Conservation (phyloP, 345 rosid species). For the Alliaria petiolata region DNA sequence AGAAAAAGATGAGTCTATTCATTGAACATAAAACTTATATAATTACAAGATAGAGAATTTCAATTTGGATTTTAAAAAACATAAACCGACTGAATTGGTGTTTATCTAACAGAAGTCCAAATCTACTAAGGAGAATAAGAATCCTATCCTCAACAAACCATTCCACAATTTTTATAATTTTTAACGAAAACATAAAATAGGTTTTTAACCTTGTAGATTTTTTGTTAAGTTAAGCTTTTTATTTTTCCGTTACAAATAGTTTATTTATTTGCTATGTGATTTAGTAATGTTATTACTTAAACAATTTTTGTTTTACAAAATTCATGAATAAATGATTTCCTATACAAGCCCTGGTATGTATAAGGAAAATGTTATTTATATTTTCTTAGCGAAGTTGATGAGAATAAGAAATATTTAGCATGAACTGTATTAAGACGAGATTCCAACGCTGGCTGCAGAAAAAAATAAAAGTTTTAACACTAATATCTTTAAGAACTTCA, state of each 20-base stretch:
- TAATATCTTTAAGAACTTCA: not conserved
- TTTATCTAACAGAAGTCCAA: not conserved
- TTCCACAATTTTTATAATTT: not conserved
- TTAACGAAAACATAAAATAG: no score
- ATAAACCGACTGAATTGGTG: not conserved
- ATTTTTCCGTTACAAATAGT: not conserved
- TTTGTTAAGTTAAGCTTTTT: not conserved
- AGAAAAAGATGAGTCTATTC: no score
- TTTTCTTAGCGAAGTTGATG: not conserved
- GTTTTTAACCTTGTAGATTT: not conserved
- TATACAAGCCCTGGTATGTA: not conserved
- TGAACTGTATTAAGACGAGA: not conserved
- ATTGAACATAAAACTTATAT: no score
- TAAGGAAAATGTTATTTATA: not conserved
- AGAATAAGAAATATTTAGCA: not conserved
- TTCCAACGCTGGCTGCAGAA: constrained; percentile 1
- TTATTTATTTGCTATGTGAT: not conserved
- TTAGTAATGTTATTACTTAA: not conserved
- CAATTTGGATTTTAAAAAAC: not conserved
- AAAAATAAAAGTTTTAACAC: not conserved
- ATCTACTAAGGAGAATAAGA: not conserved
- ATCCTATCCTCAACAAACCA: not conserved
- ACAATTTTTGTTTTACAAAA: not conserved
- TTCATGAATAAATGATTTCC: not conserved
- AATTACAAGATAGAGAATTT: not conserved